Conservation (phyloP, 352 stramenopile species). For the Achlya hypogyna region DNA sequence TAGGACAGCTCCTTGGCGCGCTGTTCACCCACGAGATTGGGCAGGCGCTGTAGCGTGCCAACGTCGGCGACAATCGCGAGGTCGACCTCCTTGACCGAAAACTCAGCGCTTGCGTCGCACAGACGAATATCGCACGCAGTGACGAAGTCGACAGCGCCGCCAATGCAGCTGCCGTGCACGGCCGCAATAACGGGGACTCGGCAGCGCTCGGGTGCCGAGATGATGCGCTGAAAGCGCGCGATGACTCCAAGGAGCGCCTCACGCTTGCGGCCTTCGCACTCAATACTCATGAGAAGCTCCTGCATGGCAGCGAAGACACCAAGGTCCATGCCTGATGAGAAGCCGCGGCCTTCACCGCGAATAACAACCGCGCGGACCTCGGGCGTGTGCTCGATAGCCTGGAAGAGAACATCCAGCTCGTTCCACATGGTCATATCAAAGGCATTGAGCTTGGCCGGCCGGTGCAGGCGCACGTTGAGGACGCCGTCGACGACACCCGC, state of each 20-base stretch:
- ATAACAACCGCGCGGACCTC: constrained; percentile 69
- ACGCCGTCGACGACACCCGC: constrained; percentile 30
- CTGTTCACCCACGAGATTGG: constrained; percentile 76
- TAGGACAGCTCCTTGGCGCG: constrained; percentile 77
- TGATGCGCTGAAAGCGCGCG: constrained; percentile 68
- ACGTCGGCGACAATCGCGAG: constrained; percentile 84
- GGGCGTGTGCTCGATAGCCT: constrained; percentile 49
- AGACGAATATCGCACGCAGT: constrained; percentile 81
- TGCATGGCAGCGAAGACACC: constrained; percentile 76
- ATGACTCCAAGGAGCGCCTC: constrained; percentile 75
- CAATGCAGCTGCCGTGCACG: constrained; percentile 74
- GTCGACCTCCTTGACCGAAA: constrained; percentile 84
- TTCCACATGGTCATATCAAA: constrained; percentile 88
- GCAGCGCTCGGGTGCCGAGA: constrained; percentile 77
- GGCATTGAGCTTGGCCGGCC: constrained; percentile 75
- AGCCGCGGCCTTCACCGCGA: constrained; percentile 64
- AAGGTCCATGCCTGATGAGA: constrained; percentile 86
- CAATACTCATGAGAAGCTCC: constrained; percentile 40
- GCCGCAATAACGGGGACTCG: constrained; percentile 78
- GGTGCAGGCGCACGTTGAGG: constrained; percentile 69
- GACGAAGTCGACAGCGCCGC: constrained; percentile 81
- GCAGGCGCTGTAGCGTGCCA: constrained; percentile 78
- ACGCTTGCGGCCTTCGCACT: constrained; percentile 72
- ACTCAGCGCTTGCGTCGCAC: constrained; percentile 67
- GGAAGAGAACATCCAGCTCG: constrained; percentile 61